Conservation (phyloP, 1,139 yeast species). For the Pichia sp. region DNA sequence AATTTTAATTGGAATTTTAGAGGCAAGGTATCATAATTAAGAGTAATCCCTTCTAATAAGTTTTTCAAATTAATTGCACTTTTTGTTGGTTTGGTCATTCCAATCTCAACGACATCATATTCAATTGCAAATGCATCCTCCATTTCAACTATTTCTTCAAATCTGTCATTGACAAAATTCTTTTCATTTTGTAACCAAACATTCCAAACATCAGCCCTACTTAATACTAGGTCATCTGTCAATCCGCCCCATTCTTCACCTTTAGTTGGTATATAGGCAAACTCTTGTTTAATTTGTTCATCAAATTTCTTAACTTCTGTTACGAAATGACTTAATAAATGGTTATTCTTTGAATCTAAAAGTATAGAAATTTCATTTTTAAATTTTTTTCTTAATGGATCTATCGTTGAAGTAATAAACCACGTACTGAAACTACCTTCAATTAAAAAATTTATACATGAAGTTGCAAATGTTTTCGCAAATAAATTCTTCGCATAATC, state of each 20-base stretch:
- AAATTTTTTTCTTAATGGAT: slow-evolving; percentile 47
- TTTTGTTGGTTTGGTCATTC: slow-evolving; percentile 52
- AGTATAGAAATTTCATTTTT: slow-evolving; percentile 24
- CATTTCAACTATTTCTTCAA: slow-evolving; percentile 46
- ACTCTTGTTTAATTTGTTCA: slow-evolving; percentile 44
- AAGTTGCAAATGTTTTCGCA: slow-evolving; percentile 8
- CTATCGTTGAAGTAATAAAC: slow-evolving; percentile 49
- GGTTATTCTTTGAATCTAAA: slow-evolving; percentile 31
- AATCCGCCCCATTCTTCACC: slow-evolving; percentile 44
- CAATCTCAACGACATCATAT: slow-evolving; percentile 46
- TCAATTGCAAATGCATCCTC: slow-evolving; percentile 59
- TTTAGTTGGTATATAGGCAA: slow-evolving; percentile 36
- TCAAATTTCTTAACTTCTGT: slow-evolving; percentile 58
- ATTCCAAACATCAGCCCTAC: slow-evolving; percentile 37
- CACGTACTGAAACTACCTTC: slow-evolving; percentile 35
- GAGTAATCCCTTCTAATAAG: slow-evolving; percentile 61
- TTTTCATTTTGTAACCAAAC: slow-evolving; percentile 67
- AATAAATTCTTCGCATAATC: slow-evolving; percentile 32
- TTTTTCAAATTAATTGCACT: slow-evolving; percentile 59
- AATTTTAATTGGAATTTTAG: slow-evolving; percentile 63
- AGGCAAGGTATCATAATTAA: slow-evolving; percentile 50
- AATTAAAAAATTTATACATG: slow-evolving; percentile 25
- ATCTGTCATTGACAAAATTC: slow-evolving; percentile 50
- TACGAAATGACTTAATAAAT: slow-evolving; percentile 54
- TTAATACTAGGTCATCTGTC: slow-evolving; percentile 49